Base-by-base conservation (phyloP, 2,329 filamentous ascomycete genomes). In the Westerdykella aurantiaca region DNA sequence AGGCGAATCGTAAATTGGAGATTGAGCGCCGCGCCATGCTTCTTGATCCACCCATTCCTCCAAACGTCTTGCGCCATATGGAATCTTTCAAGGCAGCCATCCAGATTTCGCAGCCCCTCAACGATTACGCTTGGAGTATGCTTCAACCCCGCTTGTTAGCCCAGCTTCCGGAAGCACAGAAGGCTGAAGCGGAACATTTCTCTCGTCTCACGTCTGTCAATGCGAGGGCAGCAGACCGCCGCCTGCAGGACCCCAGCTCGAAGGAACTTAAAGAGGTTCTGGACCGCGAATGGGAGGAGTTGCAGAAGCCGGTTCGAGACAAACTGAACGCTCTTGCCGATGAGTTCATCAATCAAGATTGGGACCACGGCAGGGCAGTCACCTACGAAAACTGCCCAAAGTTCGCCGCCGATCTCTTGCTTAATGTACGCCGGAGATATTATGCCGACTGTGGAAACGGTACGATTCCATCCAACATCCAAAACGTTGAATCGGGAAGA, bases 71-170 rank as follows among this genome's bases (percentile, higher is more conserved):
- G 45, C 76, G 76, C 43, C 81, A 84, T 57, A 86, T 88, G 66
- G 77, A 85, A 38, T 81, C 85, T 1, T 91, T 88, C 63, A 80
- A 84, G 58, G 84, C 83, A 31, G 82, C 86, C 23, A 76, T 86
- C 37, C 80, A 86, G 50, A 84, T 88, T 31, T 78, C 79, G 9
- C 75, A 78, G 18, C 81, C 82, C 16, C 70, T 91, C 54, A 82
- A 79, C 50, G 83, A 88, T 46, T 71, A 73, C 43, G 79, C 82
- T 3, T 91, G 86, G 86, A 76, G 79, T 40, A 68, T 83, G 41
- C 71, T 90, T 31, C 80, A 81, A 54, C 80, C 82, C 39, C 80
- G 82, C 46, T 71, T 91, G 12, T 66, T 86, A 29, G 75, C 77
- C 17, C 84, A 89, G 63, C 74, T 81, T 52, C 72, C 76, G 46